These are phyloP conservation scores for Geoglossum cookeanum DNA, from an alignment of 2,329 filamentous ascomycete genomes.

Conservation along the genomic window DNA sequence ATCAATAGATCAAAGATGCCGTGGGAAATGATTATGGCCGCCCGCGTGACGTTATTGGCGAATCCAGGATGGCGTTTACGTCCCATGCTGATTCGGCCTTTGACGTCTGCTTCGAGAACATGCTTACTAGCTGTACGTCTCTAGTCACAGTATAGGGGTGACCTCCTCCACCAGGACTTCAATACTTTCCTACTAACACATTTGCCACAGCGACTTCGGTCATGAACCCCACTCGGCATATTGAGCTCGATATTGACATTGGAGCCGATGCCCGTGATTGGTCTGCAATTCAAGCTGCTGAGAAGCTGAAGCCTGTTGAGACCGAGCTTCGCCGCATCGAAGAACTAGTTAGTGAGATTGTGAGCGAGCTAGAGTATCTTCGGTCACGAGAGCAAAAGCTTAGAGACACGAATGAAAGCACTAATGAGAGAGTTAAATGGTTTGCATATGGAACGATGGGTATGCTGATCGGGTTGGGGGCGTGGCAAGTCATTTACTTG, in stretches of 20 bases:
- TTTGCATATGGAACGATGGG: slow-evolving; percentile 90
- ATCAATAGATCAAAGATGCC: slow-evolving; percentile 67
- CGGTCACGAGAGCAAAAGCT: slow-evolving; percentile 80
- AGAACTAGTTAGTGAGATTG: slow-evolving; percentile 75
- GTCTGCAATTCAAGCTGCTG: slow-evolving; percentile 84
- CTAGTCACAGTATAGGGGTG: background rate
- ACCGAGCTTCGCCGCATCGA: slow-evolving; percentile 84
- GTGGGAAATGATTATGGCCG: slow-evolving; percentile 91
- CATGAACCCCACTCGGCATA: slow-evolving; percentile 40
- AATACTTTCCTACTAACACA: slow-evolving; percentile 3
- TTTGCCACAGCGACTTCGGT: slow-evolving; percentile 16
- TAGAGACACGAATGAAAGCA: slow-evolving; percentile 97
- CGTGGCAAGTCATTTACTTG: slow-evolving; percentile 95
- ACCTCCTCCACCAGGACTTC: background rate
- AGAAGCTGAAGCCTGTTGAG: slow-evolving; percentile 96
- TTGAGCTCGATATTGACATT: slow-evolving; percentile 91
- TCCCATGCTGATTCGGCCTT: slow-evolving; percentile 82
- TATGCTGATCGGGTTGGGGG: slow-evolving; percentile 72
- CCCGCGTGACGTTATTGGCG: slow-evolving; percentile 78
- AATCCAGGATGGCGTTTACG: slow-evolving; percentile 85
- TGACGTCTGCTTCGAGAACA: slow-evolving; percentile 91
- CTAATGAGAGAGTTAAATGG: slow-evolving; percentile 96
- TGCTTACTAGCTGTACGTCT: slow-evolving; percentile 47
- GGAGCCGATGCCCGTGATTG: slow-evolving; percentile 96
- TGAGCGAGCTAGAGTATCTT: slow-evolving; percentile 91